A percentile compares a stretch with the other conserved stretches of the same genome.
These are phyloP conservation scores for Erythrophleum fordii DNA, from an alignment of 306 rosid genomes.

Conservation along the genomic window DNA sequence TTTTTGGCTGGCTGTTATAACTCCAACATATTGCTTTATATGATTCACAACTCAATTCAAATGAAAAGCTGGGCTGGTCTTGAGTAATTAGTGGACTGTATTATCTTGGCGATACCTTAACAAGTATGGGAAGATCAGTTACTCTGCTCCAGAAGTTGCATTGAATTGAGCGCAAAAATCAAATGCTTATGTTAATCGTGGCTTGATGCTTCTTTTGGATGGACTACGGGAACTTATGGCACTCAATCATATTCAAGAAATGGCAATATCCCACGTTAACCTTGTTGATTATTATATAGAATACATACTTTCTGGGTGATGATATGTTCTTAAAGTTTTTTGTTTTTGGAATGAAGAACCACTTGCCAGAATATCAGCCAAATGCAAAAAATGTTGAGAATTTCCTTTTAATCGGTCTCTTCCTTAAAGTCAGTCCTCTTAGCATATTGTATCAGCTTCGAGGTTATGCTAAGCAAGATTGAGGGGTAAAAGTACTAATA, in stretches of 20 bases:
- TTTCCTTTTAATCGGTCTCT: background rate
- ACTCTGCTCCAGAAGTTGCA: background rate
- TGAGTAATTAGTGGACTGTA: background rate
- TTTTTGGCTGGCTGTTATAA: background rate
- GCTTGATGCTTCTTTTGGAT: background rate
- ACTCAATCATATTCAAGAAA: background rate
- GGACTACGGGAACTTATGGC: background rate
- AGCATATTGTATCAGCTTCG: constrained; percentile 14
- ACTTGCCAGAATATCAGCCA: background rate
- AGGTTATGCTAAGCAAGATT: constrained; percentile 6
- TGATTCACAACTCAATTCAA: background rate
- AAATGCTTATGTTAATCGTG: background rate
- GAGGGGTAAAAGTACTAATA: background rate
- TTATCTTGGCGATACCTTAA: background rate
- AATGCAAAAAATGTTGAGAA: background rate
- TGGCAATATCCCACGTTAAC: background rate
- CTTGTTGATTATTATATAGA: background rate
- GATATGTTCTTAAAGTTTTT: background rate
- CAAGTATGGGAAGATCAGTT: background rate
- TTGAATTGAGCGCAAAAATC: background rate
- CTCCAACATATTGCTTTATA: background rate
- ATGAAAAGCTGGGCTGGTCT: background rate
- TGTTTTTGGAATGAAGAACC: background rate
- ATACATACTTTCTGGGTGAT: no score
- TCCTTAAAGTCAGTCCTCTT: background rate